Percentiles rank a stretch among this genome's conserved stretches.
Evolutionary conservation across 768 basidiomycete species (phyloP).

Genomic region (Cystofilobasidium bisporidii): DNA sequence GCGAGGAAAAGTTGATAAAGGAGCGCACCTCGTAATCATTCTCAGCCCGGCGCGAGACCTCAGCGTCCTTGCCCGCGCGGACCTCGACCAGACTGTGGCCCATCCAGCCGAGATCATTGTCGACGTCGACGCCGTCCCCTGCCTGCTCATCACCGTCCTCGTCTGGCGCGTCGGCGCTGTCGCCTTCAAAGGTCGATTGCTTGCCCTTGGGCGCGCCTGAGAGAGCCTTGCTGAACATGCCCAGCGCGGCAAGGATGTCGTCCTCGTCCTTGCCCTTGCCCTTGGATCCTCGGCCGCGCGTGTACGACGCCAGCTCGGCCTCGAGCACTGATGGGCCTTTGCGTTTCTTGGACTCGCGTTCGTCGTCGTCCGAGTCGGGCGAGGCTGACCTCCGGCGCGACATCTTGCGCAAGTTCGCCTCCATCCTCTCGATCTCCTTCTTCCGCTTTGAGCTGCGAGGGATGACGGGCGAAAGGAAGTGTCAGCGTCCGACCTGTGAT

Average conservation of each 20-base stretch:
- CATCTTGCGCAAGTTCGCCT: constrained; percentile 69
- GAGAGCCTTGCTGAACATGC: constrained; percentile 21
- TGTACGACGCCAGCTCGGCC: constrained; percentile 19
- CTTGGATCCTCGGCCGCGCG: constrained; percentile 2
- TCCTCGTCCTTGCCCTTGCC: constrained; percentile 26
- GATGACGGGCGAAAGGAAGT: too few relatives aligned
- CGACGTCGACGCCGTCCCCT: constrained; percentile 15
- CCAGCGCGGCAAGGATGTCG: constrained; percentile 17
- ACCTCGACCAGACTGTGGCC: constrained; percentile 20
- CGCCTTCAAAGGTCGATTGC: neutral
- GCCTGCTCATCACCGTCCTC: constrained; percentile 1
- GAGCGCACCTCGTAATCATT: constrained; percentile 25
- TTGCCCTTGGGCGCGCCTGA: constrained; percentile 1
- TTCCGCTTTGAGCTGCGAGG: constrained; percentile 43
- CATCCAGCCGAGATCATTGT: constrained; percentile 23
- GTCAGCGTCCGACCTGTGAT: too few relatives aligned
- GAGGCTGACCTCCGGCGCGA: constrained; percentile 40
- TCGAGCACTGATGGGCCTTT: constrained; percentile 21
- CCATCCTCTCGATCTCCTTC: constrained; percentile 53
- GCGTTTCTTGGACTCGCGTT: constrained; percentile 40
- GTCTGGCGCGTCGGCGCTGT: neutral
- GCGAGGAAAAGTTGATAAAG: neutral
- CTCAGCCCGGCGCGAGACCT: constrained; percentile 22
- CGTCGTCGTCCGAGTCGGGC: constrained; percentile 53
- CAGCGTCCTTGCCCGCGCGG: constrained; percentile 9